Evolutionary conservation across 495 filamentous ascomycete species (phyloP), one percentile per base, ranked within the genome.

Genomic region (Aspergillus steynii): DNA sequence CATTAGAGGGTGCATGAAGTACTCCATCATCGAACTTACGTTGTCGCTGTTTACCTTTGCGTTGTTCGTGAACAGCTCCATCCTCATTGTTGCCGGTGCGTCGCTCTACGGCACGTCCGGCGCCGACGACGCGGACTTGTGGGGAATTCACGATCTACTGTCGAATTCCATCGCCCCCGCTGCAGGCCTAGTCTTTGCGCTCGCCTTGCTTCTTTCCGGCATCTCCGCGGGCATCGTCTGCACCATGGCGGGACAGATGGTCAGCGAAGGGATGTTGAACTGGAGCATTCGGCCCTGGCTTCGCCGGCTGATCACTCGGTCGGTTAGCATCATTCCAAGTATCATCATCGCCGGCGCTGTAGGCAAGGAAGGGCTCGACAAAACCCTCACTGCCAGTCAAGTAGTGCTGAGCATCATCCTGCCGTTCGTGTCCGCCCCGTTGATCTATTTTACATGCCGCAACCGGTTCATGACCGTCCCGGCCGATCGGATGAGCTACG

Each of bases 31-130:
- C 10, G 90, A 92, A 66, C 80, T 96, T 29, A 71, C 85, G 37
- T 62, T 94, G 34, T 90, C 89, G 0, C 86, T 97, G n/a, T 91
- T 93, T 68, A 91, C 91, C 20, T 95, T 96, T 68, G 93, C 93
- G 6, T 84, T 96, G n/a, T 96, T 97, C 64, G 91, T 97, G 67
- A 97, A 96, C 76, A 90, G 86, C 60, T 83, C 93, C 58, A 96
- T 97, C 67, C 85, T 97, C 51, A 95, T 97, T 69, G 89, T 93
- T 25, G 90, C 92, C 2, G 93, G 92, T 37, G 88, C 92, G 5
- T 86, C 89, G 1, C 85, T 96, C 0, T 92, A 86, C 65, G 69
- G 73, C 31, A 83, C 80, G 25, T 66, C 78, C 3, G 77, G 80
- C 12, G 85, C 87, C 3, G 73, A 80, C 34, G 74, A 82, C 58